Evolutionary conservation across 73 alveolate species (phyloP), one percentile per base, ranked within the genome.

Genomic region (Uronychia binucleata): DNA sequence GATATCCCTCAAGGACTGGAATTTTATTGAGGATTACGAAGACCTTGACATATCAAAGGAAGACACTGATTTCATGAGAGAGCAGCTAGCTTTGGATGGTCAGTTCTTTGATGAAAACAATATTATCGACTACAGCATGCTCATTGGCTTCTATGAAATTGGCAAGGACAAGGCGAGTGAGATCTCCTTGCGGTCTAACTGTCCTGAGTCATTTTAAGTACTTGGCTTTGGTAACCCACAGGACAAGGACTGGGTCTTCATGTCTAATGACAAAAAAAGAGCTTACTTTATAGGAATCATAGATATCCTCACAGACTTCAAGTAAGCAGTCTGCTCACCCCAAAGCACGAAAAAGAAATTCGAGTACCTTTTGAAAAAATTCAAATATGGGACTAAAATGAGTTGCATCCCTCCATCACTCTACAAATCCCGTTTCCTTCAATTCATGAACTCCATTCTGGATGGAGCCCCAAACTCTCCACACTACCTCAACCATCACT

Each of bases 1-100:
- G 30, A 84, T 80, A 31, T 98, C 99, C 33, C 88, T 93, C 77
- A 97, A 97, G 84, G 99, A 97, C 80, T 88, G 93, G 78, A 96
- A 97, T 85, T 93, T 97, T 76, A 89, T 90, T 27, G 87, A 88
- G 75, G 87, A 93, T 46, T 85, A 94, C 28, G 90, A 83, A 75
- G 90, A 96, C 78, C 79, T 96, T 30, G 60, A 86, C 67, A 33
- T 96, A 11, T 93, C 90, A 34, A 32, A 59, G 26, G 78, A 74
- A 57, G 80, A 87, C 78, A 90, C 81, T 58, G 86, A 92, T 13
- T 77, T 74, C 0, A 77, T 96, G 31, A 80, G 94, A 78, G 91
- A 88, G 19, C 96, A 94, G 81, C 74, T 97, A 8, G 88, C 76
- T 35, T 93, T 90, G 59, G 99, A 97, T 81, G 91, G 95, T 30